A percentile compares a stretch with the other conserved stretches of the same genome.
These are phyloP conservation scores for Acanthamoeba healyi DNA, from an alignment of 208 protist species.

Conservation along the genomic window DNA sequence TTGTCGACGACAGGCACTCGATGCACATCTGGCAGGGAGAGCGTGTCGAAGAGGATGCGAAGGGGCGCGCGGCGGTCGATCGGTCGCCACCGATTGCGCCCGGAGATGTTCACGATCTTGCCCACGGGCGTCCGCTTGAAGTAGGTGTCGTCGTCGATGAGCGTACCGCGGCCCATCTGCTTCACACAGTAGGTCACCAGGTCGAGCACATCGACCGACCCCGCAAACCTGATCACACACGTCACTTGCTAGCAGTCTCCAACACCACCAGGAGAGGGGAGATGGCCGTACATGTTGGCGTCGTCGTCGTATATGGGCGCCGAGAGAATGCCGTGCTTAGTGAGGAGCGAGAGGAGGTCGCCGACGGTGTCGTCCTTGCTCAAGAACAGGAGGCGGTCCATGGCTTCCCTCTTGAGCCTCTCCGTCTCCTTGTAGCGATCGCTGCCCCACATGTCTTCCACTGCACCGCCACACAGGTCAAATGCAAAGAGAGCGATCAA, in stretches of 20 bases:
- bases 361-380: constrained; percentile 11
- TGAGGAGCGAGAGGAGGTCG: neutral
- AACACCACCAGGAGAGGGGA: too few relatives aligned
- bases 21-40: constrained; percentile 37
- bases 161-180: neutral
- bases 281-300: neutral
- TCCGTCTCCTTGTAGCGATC: constrained; percentile 31
- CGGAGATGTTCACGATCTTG: constrained; percentile 50
- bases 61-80: constrained; percentile 28
- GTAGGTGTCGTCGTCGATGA: neutral
- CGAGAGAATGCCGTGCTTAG: neutral
- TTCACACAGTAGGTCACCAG: constrained; percentile 47
- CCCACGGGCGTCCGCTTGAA: constrained; percentile 23
- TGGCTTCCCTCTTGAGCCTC: neutral
- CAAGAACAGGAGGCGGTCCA: constrained; percentile 1
- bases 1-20: constrained; percentile 35
- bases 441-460: constrained; percentile 18
- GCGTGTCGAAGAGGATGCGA: constrained; percentile 24
- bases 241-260: too few relatives aligned
- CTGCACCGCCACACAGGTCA: neutral
- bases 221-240: constrained; percentile 48
- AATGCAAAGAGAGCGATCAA: neutral
- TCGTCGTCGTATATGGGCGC: constrained; percentile 55
- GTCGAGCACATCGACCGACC: constrained; percentile 43
- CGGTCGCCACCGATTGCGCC: constrained; percentile 37